Evolutionary conservation across 768 basidiomycete genomes (phyloP).

Genomic region (Lentinula raphanica): DNA sequence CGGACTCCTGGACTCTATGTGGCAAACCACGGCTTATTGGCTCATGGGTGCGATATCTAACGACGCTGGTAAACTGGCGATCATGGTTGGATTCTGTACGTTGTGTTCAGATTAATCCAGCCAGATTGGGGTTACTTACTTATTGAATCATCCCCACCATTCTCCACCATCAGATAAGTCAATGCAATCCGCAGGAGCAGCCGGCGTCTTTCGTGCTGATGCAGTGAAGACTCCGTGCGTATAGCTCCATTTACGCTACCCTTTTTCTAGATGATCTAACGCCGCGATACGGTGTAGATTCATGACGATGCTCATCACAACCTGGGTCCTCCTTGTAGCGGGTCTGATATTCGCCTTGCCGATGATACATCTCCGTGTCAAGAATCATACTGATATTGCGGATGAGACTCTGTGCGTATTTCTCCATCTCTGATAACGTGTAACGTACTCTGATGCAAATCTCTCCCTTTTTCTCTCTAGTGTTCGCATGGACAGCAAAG

Average conservation of each 20-base stretch:
- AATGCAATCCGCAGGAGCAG: constrained; percentile 72
- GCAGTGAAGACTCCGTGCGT: constrained; percentile 57
- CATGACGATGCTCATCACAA: constrained; percentile 66
- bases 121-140: background rate
- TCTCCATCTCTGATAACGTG: background rate
- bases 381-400: constrained; percentile 47
- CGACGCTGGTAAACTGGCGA: constrained; percentile 71
- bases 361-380: constrained; percentile 70
- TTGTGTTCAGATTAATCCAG: constrained; percentile 9
- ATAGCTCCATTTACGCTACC: constrained; percentile 15
- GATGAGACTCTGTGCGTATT: constrained; percentile 48
- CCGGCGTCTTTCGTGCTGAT: constrained; percentile 69
- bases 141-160: background rate
- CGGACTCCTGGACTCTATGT: constrained; percentile 75
- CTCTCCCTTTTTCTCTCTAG: background rate
- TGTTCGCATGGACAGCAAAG: constrained; percentile 7
- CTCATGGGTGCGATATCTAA: constrained; percentile 85
- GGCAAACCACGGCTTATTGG: constrained; percentile 83
- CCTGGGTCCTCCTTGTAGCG: constrained; percentile 64
- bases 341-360: constrained; percentile 66
- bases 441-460: background rate
- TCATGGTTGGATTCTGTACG: constrained; percentile 80
- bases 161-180: constrained; percentile 51
- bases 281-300: constrained; percentile 16
- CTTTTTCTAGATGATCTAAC: background rate